These are phyloP conservation scores for Rubia yunnanensis DNA, from an alignment of 257 asterid species.

Conservation along the genomic window DNA sequence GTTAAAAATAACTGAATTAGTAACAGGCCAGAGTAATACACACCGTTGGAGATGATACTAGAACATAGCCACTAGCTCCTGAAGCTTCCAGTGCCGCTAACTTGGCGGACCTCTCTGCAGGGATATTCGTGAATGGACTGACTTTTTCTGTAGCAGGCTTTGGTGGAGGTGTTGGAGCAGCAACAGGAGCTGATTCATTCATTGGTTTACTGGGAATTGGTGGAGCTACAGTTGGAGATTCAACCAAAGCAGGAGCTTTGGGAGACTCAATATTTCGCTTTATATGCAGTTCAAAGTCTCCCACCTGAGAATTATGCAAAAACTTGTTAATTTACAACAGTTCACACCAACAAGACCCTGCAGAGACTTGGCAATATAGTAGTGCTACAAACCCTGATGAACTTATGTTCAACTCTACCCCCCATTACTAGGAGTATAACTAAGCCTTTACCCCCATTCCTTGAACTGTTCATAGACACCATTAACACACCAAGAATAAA, in stretches of 20 bases:
- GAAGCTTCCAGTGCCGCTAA: slow-evolving; percentile 63
- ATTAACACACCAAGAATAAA: not conserved
- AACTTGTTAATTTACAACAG: not conserved
- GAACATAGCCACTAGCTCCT: slow-evolving; percentile 52
- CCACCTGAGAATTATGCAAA: slow-evolving; percentile 36
- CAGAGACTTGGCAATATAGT: not conserved
- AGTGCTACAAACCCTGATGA: not conserved
- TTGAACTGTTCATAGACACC: not conserved
- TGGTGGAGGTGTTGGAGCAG: slow-evolving; percentile 42
- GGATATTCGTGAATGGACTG: slow-evolving; percentile 50
- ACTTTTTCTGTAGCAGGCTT: slow-evolving; percentile 53
- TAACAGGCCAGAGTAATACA: slow-evolving; percentile 19
- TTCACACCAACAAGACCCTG: not conserved
- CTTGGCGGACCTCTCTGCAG: slow-evolving; percentile 50
- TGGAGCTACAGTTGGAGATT: slow-evolving; percentile 35
- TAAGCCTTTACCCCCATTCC: too few relatives aligned
- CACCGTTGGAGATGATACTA: slow-evolving; percentile 61
- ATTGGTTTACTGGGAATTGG: slow-evolving; percentile 43
- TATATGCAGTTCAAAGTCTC: slow-evolving; percentile 70
- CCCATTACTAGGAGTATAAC: too few relatives aligned
- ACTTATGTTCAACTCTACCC: not conserved
- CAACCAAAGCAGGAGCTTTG: slow-evolving; percentile 32
- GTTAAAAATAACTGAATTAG: not conserved
- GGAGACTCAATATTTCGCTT: slow-evolving; percentile 50
- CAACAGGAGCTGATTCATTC: slow-evolving; percentile 29